Base-by-base conservation (phyloP, 331 rosid genomes). In the Phaseolus coccineus region DNA sequence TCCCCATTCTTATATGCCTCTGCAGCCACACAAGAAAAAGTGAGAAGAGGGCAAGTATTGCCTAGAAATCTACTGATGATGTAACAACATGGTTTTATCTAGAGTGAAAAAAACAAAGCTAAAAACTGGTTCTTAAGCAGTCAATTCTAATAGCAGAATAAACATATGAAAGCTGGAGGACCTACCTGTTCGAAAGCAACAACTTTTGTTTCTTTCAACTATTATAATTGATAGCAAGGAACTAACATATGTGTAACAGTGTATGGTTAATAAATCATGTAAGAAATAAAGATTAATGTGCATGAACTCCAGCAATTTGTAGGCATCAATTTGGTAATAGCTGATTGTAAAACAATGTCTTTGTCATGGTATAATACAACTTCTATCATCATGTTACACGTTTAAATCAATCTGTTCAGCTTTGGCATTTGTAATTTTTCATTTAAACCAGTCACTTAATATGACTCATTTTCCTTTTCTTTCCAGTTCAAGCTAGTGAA, bases 1-100 rank as follows among this genome's bases (percentile, higher is more conserved):
- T 91, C 84, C n/a, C 98, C 97, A 0, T 80, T 92, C 83, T 91
- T 83, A 83, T 88, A 95, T 83, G 97, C 97, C 65, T 95, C 97
- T 95, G 91, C 15, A 81, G 48, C 72, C 68, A 83, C 3, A 59
- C 31, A 42, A 39, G 74, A 75, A 52, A 51, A 40, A n/a, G 73
- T 67, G 65, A 59, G 74, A 74, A 19, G 37, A 77, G 25, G 24
- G 50, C 1, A 53, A 59, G n/a, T 7, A 39, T 7, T 30, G 55
- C 52, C 28, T 4, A 69, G 28, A 84, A 78, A 71, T 25, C 52
- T 51, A 68, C 52, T 8, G 27, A 27, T 3, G 24, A 24, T 4
- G 14, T 47, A 67, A 42, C 10, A 9, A 70, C 44, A 72, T 46
- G 14, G 69, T 31, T 39, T 56, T 15, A 55, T 76, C 53, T 44